These are phyloP conservation scores for Zarea fungicola DNA, from an alignment of 2,329 filamentous ascomycete genomes.

Conservation along the genomic window DNA sequence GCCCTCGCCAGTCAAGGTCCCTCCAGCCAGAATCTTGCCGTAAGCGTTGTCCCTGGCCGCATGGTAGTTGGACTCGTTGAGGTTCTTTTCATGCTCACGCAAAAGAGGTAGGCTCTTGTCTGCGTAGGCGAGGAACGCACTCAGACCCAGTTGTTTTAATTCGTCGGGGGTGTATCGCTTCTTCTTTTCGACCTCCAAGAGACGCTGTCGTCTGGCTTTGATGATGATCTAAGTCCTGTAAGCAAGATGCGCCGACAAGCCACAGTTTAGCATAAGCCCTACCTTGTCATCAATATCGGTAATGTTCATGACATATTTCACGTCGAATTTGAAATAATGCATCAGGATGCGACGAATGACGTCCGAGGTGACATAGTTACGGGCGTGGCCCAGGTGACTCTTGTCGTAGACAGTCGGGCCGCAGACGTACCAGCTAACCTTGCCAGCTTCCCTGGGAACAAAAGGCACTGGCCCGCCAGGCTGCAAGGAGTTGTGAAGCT, in stretches of 20 bases:
- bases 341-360: constrained; percentile 77
- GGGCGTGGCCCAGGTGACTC: constrained; percentile 74
- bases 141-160: constrained; percentile 41
- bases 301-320: constrained; percentile 90
- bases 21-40: constrained; percentile 48
- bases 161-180: constrained; percentile 52
- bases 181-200: constrained; percentile 73
- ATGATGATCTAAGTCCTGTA: constrained; percentile 45
- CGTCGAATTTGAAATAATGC: constrained; percentile 77
- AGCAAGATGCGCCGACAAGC: neutral
- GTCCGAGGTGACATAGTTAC: constrained; percentile 88
- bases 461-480: constrained; percentile 69
- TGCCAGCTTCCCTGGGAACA: constrained; percentile 63
- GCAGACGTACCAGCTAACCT: constrained; percentile 83
- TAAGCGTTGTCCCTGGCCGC: constrained; percentile 48
- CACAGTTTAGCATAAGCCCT: constrained; percentile 13
- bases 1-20: constrained; percentile 50
- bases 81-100: constrained; percentile 33
- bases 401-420: constrained; percentile 84
- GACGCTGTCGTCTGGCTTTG: constrained; percentile 67
- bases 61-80: constrained; percentile 47
- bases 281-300: constrained; percentile 79
- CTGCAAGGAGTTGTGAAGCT: constrained; percentile 74
- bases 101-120: constrained; percentile 51
- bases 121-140: constrained; percentile 53